A percentile compares a stretch with the other conserved stretches of the same genome.
phyloP scores from a whole-genome alignment of 1,284 basidiomycete genomes.

The Termitomyces sp. region DNA sequence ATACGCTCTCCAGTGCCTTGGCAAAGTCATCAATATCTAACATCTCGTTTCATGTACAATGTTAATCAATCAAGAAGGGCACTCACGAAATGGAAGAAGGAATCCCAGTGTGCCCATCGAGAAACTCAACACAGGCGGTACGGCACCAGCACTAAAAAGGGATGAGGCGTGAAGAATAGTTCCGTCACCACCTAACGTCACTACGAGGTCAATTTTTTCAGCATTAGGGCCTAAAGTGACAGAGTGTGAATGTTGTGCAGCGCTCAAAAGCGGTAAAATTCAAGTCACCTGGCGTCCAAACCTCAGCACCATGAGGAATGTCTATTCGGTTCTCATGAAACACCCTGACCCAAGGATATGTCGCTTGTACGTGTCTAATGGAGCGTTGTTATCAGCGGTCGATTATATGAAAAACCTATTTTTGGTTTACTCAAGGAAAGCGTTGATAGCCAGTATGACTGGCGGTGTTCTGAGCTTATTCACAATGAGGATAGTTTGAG shows the following conservation, averaged over 20 bases:
- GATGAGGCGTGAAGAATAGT: conserved; percentile 95
- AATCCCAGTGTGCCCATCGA: conserved; percentile 96
- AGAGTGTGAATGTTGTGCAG: neutral
- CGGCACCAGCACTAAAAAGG: conserved; percentile 82
- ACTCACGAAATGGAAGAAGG: conserved; percentile 88
- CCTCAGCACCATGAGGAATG: conserved; percentile 57
- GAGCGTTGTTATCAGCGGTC: neutral
- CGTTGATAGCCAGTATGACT: conserved; percentile 68
- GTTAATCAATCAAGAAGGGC: neutral
- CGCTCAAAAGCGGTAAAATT: neutral
- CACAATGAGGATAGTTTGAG: conserved; percentile 59
- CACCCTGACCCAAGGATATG: conserved; percentile 68
- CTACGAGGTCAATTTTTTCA: conserved; percentile 76
- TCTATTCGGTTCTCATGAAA: conserved; percentile 72
- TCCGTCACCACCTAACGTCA: conserved; percentile 93
- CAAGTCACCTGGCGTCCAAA: conserved; percentile 56
- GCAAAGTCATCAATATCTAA: conserved; percentile 79
- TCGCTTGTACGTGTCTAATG: conserved; percentile 54
- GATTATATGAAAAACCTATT: neutral
- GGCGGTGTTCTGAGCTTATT: conserved; percentile 74
- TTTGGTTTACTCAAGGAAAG: conserved; percentile 54
- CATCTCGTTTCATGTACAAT: conserved; percentile 7
- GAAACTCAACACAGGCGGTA: conserved; percentile 93
- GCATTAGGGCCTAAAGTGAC: conserved; percentile 36
- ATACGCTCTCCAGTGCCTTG: conserved; percentile 74